Base-by-base conservation (phyloP, 73 alveolate species). In the Paramecium pentaurelia region DNA sequence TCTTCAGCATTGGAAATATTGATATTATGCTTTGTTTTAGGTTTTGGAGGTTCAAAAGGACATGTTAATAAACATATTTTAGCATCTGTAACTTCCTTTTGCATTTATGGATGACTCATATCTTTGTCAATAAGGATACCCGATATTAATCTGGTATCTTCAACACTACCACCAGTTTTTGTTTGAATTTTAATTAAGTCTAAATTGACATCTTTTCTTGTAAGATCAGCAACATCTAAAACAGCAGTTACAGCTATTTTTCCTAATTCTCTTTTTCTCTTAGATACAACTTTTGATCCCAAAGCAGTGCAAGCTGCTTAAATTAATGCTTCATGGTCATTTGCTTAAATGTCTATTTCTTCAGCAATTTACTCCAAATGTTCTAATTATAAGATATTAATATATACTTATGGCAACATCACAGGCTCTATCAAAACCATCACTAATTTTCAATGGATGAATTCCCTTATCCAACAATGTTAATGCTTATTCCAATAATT, bases 41-140 rank as follows among this genome's bases (percentile, higher is more conserved):
- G 99, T 95, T 98, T 98, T 70, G 99, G 99, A n/a, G 99, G 99
- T 93, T 98, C 99, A 93, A 98, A 98, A 27, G 99, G 99, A 97
- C 99, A 98, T 36, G 99, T 98, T 80, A 98, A 95, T 60, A 98
- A 96, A 54, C 97, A 94, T 44, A 98, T 97, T 88, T 98, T 97
- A 88, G 99, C 99, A 92, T 98, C 99, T 86, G 92, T 86, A 27
- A 98, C 97, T 88, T 92, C 98, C 94, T 98, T 98, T 30, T 96
- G 96, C 99, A 98, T 98, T 96, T 98, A 98, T 16, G 99, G 99
- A 89, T 98, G 99, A 86, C 99, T 96, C 98, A 98, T 95, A 93
- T 98, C 99, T 93, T 98, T 98, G 92, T 98, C 99, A 58, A 98
- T 88, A 28, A 98, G 98, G 58, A 98, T 98, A 45, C 99, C 99